These are phyloP conservation scores for Carallia pectinifolia DNA, from an alignment of 345 rosid genomes.

Conservation along the genomic window DNA sequence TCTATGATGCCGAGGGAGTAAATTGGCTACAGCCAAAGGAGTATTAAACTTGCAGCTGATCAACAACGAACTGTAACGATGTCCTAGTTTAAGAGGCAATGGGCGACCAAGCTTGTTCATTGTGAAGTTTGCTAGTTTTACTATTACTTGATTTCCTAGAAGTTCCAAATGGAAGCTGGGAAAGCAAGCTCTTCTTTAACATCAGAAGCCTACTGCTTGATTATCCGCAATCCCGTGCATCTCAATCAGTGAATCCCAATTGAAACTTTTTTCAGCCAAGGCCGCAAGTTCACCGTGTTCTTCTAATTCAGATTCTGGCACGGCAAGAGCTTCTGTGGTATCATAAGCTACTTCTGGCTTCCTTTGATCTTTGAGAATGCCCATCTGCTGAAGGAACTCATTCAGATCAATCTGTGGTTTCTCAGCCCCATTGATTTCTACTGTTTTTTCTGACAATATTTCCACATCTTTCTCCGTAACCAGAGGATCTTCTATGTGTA, in stretches of 20 bases:
- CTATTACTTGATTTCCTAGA: constrained; percentile 17
- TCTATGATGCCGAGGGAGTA: no score
- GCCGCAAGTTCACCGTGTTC: constrained; percentile 40
- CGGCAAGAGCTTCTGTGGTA: constrained; percentile 15
- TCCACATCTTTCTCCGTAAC: constrained; percentile 34
- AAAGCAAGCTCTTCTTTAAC: constrained; percentile 49
- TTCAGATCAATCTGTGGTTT: constrained; percentile 86
- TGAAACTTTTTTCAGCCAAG: constrained; percentile 47
- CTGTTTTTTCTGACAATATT: constrained; percentile 27
- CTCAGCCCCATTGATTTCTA: constrained; percentile 28
- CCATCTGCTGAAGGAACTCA: constrained; percentile 91
- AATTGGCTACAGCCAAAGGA: no score
- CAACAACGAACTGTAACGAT: neutral
- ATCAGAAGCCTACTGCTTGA: constrained; percentile 42
- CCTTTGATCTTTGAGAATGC: constrained; percentile 53
- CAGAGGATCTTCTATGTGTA: constrained; percentile 16
- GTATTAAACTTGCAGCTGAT: constrained; percentile 1
- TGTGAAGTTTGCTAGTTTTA: no score
- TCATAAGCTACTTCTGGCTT: constrained; percentile 26
- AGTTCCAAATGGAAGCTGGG: constrained; percentile 70
- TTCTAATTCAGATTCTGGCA: constrained; percentile 31
- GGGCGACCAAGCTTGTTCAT: no score
- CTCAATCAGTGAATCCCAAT: constrained; percentile 68
- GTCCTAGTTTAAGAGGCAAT: no score
- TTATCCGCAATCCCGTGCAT: constrained; percentile 47